A percentile compares a stretch with the other conserved stretches of the same genome.
Conservation (phyloP, 2,329 filamentous ascomycete genomes). For the Phaeosphaeria sp. region DNA sequence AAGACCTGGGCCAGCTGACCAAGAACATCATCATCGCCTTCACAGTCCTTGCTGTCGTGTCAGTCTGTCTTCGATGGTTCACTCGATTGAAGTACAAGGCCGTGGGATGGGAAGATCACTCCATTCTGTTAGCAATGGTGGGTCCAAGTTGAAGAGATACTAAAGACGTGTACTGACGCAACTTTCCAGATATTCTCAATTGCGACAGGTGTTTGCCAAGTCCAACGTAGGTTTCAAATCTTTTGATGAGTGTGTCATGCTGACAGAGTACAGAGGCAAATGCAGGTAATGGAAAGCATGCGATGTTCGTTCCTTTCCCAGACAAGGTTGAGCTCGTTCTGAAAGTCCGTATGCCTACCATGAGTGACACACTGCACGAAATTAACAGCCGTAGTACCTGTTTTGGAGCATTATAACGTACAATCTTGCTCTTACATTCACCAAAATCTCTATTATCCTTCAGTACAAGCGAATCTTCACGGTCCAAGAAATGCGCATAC, state of each 20-base stretch:
- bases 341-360: slow-evolving; percentile 15
- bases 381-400: slow-evolving; percentile 20
- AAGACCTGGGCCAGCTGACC: slow-evolving; percentile 8
- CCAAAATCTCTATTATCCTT: slow-evolving; percentile 37
- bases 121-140: slow-evolving; percentile 29
- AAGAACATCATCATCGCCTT: slow-evolving; percentile 19
- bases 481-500: slow-evolving; percentile 27
- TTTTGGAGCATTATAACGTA: slow-evolving; percentile 37
- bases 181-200: slow-evolving; percentile 16
- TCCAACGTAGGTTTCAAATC: slow-evolving; percentile 15
- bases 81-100: slow-evolving; percentile 23
- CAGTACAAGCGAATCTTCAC: slow-evolving; percentile 39
- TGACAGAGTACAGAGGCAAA: slow-evolving; percentile 22
- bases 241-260: slow-evolving; percentile 4
- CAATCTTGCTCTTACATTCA: slow-evolving; percentile 27
- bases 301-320: slow-evolving; percentile 24
- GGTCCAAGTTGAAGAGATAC: not conserved
- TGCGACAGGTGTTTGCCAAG: slow-evolving; percentile 14
- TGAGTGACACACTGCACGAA: slow-evolving; percentile 6
- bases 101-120: slow-evolving; percentile 33
- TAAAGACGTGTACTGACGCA: not conserved
- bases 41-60: slow-evolving; percentile 25
- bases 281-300: slow-evolving; percentile 32
- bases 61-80: slow-evolving; percentile 27
- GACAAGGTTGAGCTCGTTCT: slow-evolving; percentile 12